These are phyloP conservation scores for Cryptococcus wingfieldii DNA, from an alignment of 1,284 basidiomycete species.

Conservation along the genomic window DNA sequence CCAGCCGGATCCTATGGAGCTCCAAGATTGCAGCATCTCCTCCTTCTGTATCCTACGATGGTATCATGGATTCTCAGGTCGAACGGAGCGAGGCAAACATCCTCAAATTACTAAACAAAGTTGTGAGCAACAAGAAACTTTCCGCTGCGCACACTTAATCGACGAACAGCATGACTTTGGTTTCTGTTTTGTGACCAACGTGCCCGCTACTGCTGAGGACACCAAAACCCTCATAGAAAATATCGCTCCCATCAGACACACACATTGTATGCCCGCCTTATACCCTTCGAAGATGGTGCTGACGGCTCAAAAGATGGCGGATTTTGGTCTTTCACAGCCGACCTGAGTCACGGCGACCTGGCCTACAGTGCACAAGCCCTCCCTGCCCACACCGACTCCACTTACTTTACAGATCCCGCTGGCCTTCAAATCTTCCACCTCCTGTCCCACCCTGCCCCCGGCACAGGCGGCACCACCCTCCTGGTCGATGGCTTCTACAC, in stretches of 20 bases:
- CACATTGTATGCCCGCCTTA: constrained; percentile 65
- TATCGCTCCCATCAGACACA: constrained; percentile 86
- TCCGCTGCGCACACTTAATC: background rate
- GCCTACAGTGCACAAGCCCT: constrained; percentile 82
- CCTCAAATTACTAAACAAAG: constrained; percentile 73
- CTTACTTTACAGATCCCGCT: constrained; percentile 89
- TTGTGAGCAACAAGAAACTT: constrained; percentile 56
- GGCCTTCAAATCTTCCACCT: constrained; percentile 95
- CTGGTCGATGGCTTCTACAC: constrained; percentile 94
- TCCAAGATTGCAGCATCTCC: constrained; percentile 69
- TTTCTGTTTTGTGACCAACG: constrained; percentile 79
- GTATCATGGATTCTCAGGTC: constrained; percentile 58
- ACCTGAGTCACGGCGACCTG: constrained; percentile 84
- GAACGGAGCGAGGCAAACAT: constrained; percentile 60
- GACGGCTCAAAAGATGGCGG: constrained; percentile 61
- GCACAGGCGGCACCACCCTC: constrained; percentile 78
- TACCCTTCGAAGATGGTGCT: background rate
- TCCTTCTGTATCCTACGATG: constrained; percentile 69
- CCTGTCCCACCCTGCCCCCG: constrained; percentile 69
- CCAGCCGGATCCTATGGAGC: constrained; percentile 75
- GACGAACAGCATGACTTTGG: constrained; percentile 68
- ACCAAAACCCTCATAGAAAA: constrained; percentile 74
- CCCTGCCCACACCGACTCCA: constrained; percentile 90
- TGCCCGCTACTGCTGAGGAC: constrained; percentile 74
- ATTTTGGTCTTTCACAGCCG: constrained; percentile 96